phyloP scores from a whole-genome alignment of 73 alveolate species.

The Urostyla sp. region DNA sequence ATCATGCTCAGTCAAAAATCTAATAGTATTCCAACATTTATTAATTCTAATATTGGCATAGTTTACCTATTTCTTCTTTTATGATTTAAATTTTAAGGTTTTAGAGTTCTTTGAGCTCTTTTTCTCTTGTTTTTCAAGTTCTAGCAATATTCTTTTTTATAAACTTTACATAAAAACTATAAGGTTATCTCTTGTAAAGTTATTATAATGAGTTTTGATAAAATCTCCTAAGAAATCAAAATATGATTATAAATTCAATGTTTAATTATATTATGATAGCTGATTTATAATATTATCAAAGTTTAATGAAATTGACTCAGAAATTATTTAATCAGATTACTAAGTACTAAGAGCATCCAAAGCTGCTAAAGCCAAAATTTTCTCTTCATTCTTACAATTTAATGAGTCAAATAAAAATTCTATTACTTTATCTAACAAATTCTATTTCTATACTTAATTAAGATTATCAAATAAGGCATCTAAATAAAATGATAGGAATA shows the following conservation, averaged over 20 bases:
- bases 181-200: constrained; percentile 44
- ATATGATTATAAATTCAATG: constrained; percentile 29
- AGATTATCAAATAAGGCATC: constrained; percentile 14
- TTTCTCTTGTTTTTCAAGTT: not conserved
- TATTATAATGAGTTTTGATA: constrained; percentile 44
- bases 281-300: constrained; percentile 17
- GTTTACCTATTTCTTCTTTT: constrained; percentile 20
- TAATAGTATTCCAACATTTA: constrained; percentile 73
- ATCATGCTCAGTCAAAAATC: constrained; percentile 68
- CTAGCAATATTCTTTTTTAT: constrained; percentile 22
- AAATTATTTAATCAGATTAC: not conserved
- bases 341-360: constrained; percentile 23
- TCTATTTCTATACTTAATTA: no score
- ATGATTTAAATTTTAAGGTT: not conserved
- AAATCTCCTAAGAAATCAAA: constrained; percentile 52
- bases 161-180: not conserved
- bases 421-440: no score
- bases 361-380: constrained; percentile 25
- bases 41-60: constrained; percentile 52
- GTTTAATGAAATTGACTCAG: constrained; percentile 14
- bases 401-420: no score
- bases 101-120: not conserved
- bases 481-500: constrained; percentile 37
- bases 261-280: constrained; percentile 4
- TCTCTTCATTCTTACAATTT: constrained; percentile 1